phyloP scores from a whole-genome alignment of 768 basidiomycete species.

The Tulasnella sp. region DNA sequence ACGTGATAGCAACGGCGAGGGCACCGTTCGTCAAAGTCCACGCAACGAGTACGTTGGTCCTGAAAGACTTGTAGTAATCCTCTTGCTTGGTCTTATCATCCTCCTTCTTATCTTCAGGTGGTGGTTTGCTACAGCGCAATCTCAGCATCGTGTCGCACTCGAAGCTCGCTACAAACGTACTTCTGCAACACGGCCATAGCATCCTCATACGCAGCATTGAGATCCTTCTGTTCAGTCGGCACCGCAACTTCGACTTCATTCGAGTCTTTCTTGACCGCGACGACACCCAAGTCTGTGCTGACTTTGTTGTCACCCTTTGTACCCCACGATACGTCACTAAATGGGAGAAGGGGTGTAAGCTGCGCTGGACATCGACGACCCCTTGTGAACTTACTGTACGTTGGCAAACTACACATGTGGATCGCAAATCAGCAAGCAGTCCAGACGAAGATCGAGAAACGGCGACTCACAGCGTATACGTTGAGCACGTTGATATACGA shows the following conservation, averaged over 20 bases:
- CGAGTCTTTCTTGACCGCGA: conserved; percentile 41
- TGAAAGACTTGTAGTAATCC: conserved; percentile 78
- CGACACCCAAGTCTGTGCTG: conserved; percentile 72
- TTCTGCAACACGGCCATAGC: conserved; percentile 69
- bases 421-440: conserved; percentile 2
- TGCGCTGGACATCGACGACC: too few species aligned
- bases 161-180: not conserved
- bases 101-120: conserved; percentile 51
- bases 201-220: conserved; percentile 82
- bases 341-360: not conserved
- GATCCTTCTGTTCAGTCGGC: conserved; percentile 78
- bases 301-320: conserved; percentile 91
- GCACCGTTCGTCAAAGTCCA: conserved; percentile 83
- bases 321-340: conserved; percentile 84
- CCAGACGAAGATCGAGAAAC: not conserved
- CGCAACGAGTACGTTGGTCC: conserved; percentile 77
- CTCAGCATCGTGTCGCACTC: not conserved
- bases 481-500: conserved; percentile 90
- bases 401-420: conserved; percentile 53
- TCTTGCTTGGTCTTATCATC: conserved; percentile 57
- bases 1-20: conserved; percentile 65
- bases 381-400: conserved; percentile 42
- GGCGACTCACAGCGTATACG: conserved; percentile 57
- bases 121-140: conserved; percentile 38
- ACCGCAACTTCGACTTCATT: conserved; percentile 79